Conservation (phyloP, 208 protist species). For the Wallacemonas collosoma region DNA sequence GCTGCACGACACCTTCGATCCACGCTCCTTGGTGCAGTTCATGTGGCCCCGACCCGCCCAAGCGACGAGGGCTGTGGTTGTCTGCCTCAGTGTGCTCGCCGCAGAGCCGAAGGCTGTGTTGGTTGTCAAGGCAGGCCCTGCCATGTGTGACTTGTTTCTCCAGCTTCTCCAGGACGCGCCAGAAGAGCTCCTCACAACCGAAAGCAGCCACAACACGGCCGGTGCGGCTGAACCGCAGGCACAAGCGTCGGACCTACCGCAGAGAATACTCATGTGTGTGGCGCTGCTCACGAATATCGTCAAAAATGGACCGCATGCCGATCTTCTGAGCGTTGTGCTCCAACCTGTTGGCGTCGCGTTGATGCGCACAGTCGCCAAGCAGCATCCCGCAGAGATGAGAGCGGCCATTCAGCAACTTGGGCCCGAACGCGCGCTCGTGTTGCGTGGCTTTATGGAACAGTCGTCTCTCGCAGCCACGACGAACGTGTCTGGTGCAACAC, state of each 20-base stretch:
- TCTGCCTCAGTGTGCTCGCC: slow-evolving; percentile 26
- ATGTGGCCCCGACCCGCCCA: slow-evolving; percentile 24
- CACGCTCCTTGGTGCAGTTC: slow-evolving; percentile 26
- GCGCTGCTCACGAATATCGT: slow-evolving; percentile 19
- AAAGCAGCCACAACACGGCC: neutral
- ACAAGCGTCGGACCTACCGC: neutral
- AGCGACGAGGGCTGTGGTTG: slow-evolving; percentile 2
- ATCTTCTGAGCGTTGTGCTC: slow-evolving; percentile 25
- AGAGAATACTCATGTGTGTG: slow-evolving; percentile 16
- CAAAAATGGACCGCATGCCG: slow-evolving; percentile 12
- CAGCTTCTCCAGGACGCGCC: slow-evolving; percentile 3
- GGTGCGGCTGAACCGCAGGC: neutral
- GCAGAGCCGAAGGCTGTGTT: slow-evolving; percentile 12
- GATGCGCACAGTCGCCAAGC: slow-evolving; percentile 33
- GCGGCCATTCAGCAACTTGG: slow-evolving; percentile 54
- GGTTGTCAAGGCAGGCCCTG: slow-evolving; percentile 24
- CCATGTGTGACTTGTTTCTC: slow-evolving; percentile 24
- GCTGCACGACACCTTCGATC: slow-evolving; percentile 20
- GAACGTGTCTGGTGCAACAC: neutral
- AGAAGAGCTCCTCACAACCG: neutral
- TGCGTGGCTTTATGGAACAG: slow-evolving; percentile 71
- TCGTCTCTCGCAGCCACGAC: slow-evolving; percentile 15
- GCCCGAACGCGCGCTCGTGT: slow-evolving; percentile 29
- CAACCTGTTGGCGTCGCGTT: slow-evolving; percentile 38
- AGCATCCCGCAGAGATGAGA: slow-evolving; percentile 37